A percentile compares a stretch with the other conserved stretches of the same genome.
Evolutionary conservation across 2,329 filamentous ascomycete species (phyloP).

Genomic region (Phyllosticta capitalensis): DNA sequence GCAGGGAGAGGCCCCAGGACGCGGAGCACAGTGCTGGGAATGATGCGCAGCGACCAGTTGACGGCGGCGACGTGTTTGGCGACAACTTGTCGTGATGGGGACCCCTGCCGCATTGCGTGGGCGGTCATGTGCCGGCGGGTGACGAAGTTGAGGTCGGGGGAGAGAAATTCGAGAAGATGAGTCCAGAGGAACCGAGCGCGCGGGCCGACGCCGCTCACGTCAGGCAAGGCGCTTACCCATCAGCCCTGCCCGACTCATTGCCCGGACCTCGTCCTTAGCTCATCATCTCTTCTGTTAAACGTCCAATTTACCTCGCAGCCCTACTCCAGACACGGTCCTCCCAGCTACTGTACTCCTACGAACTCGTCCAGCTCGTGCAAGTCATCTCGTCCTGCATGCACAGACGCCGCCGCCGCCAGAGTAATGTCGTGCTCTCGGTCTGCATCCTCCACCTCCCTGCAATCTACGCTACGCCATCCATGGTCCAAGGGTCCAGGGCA

Average conservation of each 20-base stretch:
- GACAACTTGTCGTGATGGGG: conserved; percentile 11
- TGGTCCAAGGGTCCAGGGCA: no score
- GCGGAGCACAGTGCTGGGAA: conserved; percentile 3
- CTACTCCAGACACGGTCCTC: no score
- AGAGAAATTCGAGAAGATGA: background rate
- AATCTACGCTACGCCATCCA: background rate
- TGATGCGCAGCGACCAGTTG: conserved; percentile 9
- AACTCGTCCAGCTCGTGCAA: conserved; percentile 11
- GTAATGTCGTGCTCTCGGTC: background rate
- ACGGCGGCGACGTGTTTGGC: conserved; percentile 8
- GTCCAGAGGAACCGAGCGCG: background rate
- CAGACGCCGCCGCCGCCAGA: conserved; percentile 5
- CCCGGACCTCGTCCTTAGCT: background rate
- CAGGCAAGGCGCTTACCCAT: background rate
- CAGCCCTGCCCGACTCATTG: background rate
- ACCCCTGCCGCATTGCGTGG: conserved; percentile 19
- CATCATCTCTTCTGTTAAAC: no score
- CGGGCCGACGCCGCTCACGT: background rate
- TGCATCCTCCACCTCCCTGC: background rate
- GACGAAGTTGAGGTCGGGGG: background rate
- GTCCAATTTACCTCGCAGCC: no score
- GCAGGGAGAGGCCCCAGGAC: background rate
- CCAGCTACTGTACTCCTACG: background rate
- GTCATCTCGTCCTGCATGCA: conserved; percentile 10
- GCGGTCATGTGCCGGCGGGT: conserved; percentile 17